Percentiles rank a stretch among this genome's conserved stretches.
phyloP scores from a whole-genome alignment of 345 rosid species.

The Eucalyptus albens region DNA sequence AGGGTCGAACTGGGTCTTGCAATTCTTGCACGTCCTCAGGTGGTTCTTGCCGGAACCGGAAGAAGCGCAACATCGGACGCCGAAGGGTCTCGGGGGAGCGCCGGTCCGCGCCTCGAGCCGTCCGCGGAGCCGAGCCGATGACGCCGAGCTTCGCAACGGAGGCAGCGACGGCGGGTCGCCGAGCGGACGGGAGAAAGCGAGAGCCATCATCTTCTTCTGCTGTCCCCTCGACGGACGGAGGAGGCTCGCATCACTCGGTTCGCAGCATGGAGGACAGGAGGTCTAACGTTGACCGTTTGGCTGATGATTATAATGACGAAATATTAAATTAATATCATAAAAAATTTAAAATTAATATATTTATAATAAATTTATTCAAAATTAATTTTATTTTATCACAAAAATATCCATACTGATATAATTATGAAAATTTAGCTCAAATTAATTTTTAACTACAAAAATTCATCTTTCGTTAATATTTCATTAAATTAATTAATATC shows the following conservation, averaged over 20 bases:
- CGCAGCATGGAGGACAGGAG: background rate
- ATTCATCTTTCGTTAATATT: fast-evolving
- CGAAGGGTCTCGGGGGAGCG: background rate
- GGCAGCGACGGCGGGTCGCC: background rate
- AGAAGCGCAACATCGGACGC: background rate
- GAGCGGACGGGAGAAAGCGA: background rate
- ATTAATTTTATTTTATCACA: too few relatives aligned
- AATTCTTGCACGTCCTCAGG: slow-evolving; percentile 73
- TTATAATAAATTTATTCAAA: too few relatives aligned
- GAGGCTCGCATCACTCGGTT: background rate
- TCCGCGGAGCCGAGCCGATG: background rate
- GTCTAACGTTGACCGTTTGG: background rate
- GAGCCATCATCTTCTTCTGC: background rate
- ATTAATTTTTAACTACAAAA: too few relatives aligned
- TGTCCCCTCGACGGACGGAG: background rate
- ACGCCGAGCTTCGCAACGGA: background rate
- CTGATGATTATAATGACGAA: background rate
- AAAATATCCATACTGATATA: too few relatives aligned
- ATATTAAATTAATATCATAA: fast-evolving
- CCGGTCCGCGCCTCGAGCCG: background rate
- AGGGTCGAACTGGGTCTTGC: slow-evolving; percentile 91
- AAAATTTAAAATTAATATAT: too few relatives aligned
- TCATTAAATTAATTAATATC: too few relatives aligned
- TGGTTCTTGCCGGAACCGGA: background rate
- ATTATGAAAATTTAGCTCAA: fast-evolving